These are phyloP conservation scores for Cylindricascospora bacillispora DNA, from an alignment of 1,139 yeast species.

Conservation along the genomic window DNA sequence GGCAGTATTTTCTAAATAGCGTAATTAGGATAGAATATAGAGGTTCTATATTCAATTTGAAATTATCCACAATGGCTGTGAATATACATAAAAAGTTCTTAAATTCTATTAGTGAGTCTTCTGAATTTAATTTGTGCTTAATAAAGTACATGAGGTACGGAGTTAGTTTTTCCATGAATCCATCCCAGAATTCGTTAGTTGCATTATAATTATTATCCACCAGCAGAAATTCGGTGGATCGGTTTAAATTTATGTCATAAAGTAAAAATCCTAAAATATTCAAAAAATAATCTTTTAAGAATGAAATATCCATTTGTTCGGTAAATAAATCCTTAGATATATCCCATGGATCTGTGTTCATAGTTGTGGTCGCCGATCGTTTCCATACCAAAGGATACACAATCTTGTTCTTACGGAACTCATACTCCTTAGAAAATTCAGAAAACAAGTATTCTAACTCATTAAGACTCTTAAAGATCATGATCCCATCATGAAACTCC, in stretches of 20 bases:
- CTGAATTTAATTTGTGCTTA: slow-evolving; percentile 22
- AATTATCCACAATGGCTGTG: slow-evolving; percentile 65
- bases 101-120: slow-evolving; percentile 32
- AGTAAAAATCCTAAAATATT: slow-evolving; percentile 68
- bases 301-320: slow-evolving; percentile 15
- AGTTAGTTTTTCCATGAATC: slow-evolving; percentile 44
- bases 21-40: slow-evolving; percentile 51
- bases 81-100: slow-evolving; percentile 59
- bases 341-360: slow-evolving; percentile 14
- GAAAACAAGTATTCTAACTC: slow-evolving; percentile 47
- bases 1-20: slow-evolving; percentile 50
- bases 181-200: slow-evolving; percentile 74
- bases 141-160: slow-evolving; percentile 36
- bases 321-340: slow-evolving; percentile 16
- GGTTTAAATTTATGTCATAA: slow-evolving; percentile 55
- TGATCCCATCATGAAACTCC: slow-evolving; percentile 67
- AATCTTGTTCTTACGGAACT: slow-evolving; percentile 59
- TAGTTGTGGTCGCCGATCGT: slow-evolving; percentile 14
- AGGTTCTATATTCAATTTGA: slow-evolving; percentile 46
- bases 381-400: slow-evolving; percentile 47
- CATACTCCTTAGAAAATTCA: slow-evolving; percentile 61
- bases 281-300: slow-evolving; percentile 43
- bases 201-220: slow-evolving; percentile 39
- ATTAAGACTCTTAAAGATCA: slow-evolving; percentile 68
- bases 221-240: slow-evolving; percentile 42